Evolutionary conservation across 352 stramenopile species (phyloP), one percentile per base, ranked within the genome.

Genomic region (Pythium rhizo-oryzae): DNA sequence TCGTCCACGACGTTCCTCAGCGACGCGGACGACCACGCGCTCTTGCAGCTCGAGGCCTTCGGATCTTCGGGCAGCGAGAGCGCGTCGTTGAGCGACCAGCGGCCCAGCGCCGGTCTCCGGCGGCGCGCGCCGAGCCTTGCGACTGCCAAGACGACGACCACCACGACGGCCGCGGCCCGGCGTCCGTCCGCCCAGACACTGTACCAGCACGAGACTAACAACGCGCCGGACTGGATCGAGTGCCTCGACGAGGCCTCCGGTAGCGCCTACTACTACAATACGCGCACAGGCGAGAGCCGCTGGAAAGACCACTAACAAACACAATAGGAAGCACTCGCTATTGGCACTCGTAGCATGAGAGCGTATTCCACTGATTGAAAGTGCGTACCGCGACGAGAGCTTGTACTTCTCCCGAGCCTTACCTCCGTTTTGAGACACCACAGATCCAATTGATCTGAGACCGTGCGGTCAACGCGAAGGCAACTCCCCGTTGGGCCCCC

Each of bases 261-360:
- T 24, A 85, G 72, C 28, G 62, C 69, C 18, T 93, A 94, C 53
- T 88, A 85, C 74, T 92, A 92, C 71, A 92, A 90, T 68, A 82
- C 87, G 39, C 70, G 70, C 67, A 93, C 82, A 25, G 85, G 82
- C 9, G 85, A 94, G 74, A 92, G 84, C 62, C 72, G 76, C 53
- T 94, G 84, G 84, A 77, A 59, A 62, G 67, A 65, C 49, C 62
- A 51, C 43, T 71, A 57, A 16, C 39, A 15, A 6, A 47, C 15
- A 47, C 3, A 47, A 33, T 33, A 33, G 28, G 28, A 33, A 33
- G 28, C 28, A 33, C 28, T 33, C 28, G 28, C 6, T 33, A 7
- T 33, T 33, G 28, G n/a, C n/a, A n/a, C n/a, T n/a, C n/a, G n/a
- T n/a, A n/a, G n/a, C n/a, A n/a, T n/a, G n/a, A n/a, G n/a, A n/a